These are phyloP conservation scores for Penicillium malachiteum DNA, from an alignment of 495 filamentous ascomycete species.

Conservation along the genomic window DNA sequence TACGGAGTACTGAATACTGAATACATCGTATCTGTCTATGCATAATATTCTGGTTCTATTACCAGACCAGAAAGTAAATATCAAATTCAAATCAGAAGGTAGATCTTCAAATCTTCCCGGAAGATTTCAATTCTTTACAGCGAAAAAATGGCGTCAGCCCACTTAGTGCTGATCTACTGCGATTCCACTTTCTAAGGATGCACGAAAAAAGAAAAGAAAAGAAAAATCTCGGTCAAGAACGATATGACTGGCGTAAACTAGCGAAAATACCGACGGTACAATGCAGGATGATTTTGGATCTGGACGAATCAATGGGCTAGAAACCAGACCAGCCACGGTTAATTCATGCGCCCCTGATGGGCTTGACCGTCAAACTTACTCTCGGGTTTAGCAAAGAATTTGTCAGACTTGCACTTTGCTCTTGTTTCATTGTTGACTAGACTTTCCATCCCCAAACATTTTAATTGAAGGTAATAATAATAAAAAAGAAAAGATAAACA, in stretches of 20 bases:
- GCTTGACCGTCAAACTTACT: conserved; percentile 8
- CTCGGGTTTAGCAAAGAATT: background rate
- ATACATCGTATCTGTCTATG: background rate
- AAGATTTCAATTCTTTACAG: too few species aligned
- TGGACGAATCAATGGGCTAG: conserved; percentile 13
- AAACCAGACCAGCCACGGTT: conserved; percentile 4
- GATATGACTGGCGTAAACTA: conserved; percentile 22
- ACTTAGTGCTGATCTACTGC: conserved; percentile 14
- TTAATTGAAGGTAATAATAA: background rate
- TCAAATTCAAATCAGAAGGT: too few species aligned
- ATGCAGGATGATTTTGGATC: conserved; percentile 7
- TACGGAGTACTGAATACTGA: background rate
- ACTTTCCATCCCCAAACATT: conserved; percentile 13
- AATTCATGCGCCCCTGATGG: background rate
- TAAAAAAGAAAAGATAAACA: too few species aligned
- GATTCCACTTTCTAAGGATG: conserved; percentile 1
- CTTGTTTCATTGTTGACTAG: conserved; percentile 15
- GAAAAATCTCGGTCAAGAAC: conserved; percentile 3
- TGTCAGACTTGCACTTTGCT: background rate
- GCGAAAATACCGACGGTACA: background rate
- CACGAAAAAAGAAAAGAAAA: background rate
- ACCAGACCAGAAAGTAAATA: background rate
- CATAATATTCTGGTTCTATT: too few species aligned
- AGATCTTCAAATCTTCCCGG: too few species aligned
- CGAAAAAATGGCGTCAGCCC: conserved; percentile 21